phyloP scores from a whole-genome alignment of 805 yeast genomes.

The Wickerhamiella dianesei region DNA sequence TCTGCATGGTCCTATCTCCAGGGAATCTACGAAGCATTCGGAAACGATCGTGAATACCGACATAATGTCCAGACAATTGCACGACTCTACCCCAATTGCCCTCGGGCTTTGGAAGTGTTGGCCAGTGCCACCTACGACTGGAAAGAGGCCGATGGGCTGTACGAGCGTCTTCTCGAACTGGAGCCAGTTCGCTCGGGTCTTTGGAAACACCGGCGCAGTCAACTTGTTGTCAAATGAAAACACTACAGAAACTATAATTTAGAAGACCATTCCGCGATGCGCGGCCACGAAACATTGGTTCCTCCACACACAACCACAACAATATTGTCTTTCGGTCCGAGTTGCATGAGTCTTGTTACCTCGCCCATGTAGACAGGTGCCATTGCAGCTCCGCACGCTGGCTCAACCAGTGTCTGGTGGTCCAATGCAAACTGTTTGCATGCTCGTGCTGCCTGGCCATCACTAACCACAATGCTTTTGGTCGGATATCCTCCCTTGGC shows the following conservation, averaged over 20 bases:
- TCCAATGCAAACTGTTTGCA: constrained; percentile 35
- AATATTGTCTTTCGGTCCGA: constrained; percentile 24
- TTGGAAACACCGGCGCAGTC: constrained; percentile 27
- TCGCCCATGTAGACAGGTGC: constrained; percentile 24
- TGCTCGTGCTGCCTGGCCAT: constrained; percentile 39
- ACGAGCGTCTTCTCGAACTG: neutral
- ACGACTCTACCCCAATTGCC: neutral
- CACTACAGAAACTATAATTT: too few species aligned
- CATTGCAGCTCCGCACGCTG: constrained; percentile 58
- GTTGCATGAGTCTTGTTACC: constrained; percentile 3
- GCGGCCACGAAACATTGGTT: constrained; percentile 1
- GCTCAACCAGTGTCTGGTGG: constrained; percentile 41
- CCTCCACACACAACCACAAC: constrained; percentile 47
- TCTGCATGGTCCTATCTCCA: constrained; percentile 73
- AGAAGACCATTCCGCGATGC: constrained; percentile 1
- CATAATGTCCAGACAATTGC: neutral
- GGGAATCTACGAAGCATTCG: constrained; percentile 27
- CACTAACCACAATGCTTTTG: constrained; percentile 30
- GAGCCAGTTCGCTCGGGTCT: constrained; percentile 16
- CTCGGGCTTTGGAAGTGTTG: neutral
- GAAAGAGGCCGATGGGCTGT: neutral
- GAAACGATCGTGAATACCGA: neutral
- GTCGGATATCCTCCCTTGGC: constrained; percentile 29
- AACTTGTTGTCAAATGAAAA: neutral
- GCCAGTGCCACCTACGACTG: neutral